phyloP scores from a whole-genome alignment of 345 rosid species.

The Pseudoturritis turrita region DNA sequence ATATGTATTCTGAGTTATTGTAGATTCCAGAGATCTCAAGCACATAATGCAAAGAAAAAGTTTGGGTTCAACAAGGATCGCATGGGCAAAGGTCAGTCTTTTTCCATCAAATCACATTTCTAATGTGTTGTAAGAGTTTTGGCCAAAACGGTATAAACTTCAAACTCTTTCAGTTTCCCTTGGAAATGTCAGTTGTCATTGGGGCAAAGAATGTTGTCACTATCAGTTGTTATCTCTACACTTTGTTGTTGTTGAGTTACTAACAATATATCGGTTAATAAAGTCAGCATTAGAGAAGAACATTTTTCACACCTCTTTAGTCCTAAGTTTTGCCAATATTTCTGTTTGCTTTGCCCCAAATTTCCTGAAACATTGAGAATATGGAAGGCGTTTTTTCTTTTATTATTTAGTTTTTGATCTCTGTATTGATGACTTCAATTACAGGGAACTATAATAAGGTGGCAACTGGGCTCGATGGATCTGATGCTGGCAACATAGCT shows the following conservation, averaged over 20 bases:
- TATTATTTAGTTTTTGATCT: background rate
- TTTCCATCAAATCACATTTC: background rate
- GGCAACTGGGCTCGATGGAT: conserved; percentile 26
- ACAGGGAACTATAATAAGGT: conserved; percentile 40
- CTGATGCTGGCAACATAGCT: conserved; percentile 27
- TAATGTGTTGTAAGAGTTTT: background rate
- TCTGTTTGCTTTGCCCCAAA: background rate
- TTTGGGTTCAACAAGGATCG: conserved; percentile 36
- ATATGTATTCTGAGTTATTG: conserved; percentile 23
- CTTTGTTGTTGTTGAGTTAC: background rate
- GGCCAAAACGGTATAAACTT: background rate
- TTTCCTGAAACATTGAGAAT: background rate
- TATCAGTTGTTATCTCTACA: background rate
- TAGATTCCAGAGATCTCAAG: conserved; percentile 51
- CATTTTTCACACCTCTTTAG: background rate
- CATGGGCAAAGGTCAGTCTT: conserved; percentile 48
- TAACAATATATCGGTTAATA: background rate
- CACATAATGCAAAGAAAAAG: conserved; percentile 46
- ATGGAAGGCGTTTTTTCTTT: background rate
- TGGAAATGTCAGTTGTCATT: background rate
- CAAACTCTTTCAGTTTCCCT: background rate
- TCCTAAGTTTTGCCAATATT: background rate
- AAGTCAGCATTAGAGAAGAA: background rate
- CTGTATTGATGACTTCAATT: background rate
- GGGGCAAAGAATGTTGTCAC: background rate